phyloP scores from a whole-genome alignment of 306 rosid genomes.

The Myrica gale region DNA sequence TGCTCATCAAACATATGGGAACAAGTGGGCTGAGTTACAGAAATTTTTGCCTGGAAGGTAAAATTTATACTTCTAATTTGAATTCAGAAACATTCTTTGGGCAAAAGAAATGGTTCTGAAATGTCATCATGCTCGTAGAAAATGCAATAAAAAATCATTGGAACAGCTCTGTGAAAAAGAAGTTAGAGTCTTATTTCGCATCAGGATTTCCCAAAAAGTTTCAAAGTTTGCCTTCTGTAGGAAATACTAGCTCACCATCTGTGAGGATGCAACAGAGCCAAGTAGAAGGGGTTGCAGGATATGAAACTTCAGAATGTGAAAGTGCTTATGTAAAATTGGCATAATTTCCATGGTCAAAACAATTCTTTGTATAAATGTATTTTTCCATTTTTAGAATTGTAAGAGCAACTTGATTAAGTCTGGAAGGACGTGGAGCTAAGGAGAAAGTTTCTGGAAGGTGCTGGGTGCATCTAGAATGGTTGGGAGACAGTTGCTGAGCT shows the following conservation, averaged over 20 bases:
- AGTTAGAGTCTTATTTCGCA: slow-evolving; percentile 87
- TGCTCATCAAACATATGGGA: slow-evolving; percentile 90
- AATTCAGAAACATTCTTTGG: not conserved
- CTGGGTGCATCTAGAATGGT: too few relatives aligned
- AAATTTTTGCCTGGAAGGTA: slow-evolving; percentile 95
- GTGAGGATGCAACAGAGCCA: slow-evolving; percentile 53
- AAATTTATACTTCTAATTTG: not conserved
- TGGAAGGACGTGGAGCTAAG: too few relatives aligned
- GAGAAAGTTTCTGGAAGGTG: too few relatives aligned
- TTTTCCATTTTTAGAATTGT: too few relatives aligned
- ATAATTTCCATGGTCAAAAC: too few relatives aligned
- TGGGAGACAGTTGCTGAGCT: too few relatives aligned
- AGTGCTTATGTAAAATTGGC: too few relatives aligned
- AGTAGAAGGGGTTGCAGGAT: slow-evolving; percentile 58
- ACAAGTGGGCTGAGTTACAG: slow-evolving; percentile 95
- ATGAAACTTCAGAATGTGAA: slow-evolving; percentile 77
- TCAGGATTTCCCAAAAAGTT: slow-evolving; percentile 76
- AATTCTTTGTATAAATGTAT: too few relatives aligned
- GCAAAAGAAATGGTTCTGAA: slow-evolving; percentile 1
- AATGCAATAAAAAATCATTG: slow-evolving; percentile 98
- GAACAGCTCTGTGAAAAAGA: slow-evolving; percentile 98
- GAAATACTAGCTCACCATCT: slow-evolving; percentile 52
- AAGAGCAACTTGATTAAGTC: too few relatives aligned
- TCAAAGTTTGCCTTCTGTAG: slow-evolving; percentile 58
- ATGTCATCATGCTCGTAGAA: slow-evolving; percentile 47